Base-by-base conservation (phyloP, 2,329 filamentous ascomycete genomes). In the Epichloe gansuensis region DNA sequence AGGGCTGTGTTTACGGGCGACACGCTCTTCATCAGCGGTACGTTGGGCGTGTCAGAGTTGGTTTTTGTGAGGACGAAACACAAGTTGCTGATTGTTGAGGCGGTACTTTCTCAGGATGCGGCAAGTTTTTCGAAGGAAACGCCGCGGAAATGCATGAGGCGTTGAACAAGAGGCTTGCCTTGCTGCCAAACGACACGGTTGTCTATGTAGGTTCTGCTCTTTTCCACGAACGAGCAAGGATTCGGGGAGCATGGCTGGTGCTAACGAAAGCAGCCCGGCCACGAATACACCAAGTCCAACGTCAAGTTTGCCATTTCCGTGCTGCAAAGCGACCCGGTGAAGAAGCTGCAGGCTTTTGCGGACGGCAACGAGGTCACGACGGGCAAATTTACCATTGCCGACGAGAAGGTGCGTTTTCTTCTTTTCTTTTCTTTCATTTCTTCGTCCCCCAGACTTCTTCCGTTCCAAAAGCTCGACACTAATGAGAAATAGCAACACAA, bases 271-370 rank as follows among this genome's bases (percentile, higher is more conserved):
- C 55, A 91, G 84, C 90, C 91, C 17, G 93, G 93, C 4, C 93
- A 98, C 63, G 93, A 97, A 68, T 98, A 98, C 71, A 98, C 93
- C n/a, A 95, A 93, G 69, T 79, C 85, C 49, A 98, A 98, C 63
- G 89, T 93, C 62, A 89, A 89, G 66, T 98, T 98, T 64, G 84
- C 81, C 47, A 71, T 85, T 54, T 85, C 84, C 2, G 85, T 97
- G 15, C 72, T 85, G 52, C 81, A 87, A 61, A 85, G 79, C 42
- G 82, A 87, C 47, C 75, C 87, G 0, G 81, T 96, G 56, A 82
- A 86, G 74, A 85, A 83, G 60, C 75, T 98, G 35, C 74, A 87
- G 58, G 74, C 77, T 0, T 96, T 89, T 66, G 86, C 88, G 1
- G 80, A 87, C 51, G 75, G 78, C 54, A 91, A 96, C 68, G 74